A percentile compares a stretch with the other conserved stretches of the same genome.
Evolutionary conservation across 768 basidiomycete species (phyloP).

Genomic region (Termitomyces titanicus): DNA sequence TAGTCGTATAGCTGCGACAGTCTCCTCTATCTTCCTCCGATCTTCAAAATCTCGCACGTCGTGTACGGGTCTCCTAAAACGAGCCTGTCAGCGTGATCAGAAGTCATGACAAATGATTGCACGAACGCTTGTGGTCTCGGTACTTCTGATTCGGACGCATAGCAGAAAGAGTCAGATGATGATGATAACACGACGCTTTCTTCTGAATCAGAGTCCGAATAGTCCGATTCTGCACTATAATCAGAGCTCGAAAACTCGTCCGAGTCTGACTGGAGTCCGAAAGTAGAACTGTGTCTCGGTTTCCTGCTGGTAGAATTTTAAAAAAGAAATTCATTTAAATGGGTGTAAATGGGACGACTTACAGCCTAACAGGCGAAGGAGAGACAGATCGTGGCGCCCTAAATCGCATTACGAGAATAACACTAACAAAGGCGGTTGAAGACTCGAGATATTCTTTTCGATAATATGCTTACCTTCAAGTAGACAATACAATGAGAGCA

Average conservation of each 20-base stretch:
- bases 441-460: not conserved
- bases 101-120: not conserved
- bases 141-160: conserved; percentile 41
- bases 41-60: conserved; percentile 33
- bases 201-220: conserved; percentile 32
- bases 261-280: conserved; percentile 52
- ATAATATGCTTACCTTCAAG: not conserved
- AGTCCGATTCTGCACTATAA: conserved; percentile 26
- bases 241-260: conserved; percentile 30
- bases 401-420: conserved; percentile 44
- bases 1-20: conserved; percentile 47
- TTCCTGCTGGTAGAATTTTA: conserved; percentile 12
- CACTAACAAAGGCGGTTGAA: not conserved
- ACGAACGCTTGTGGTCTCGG: conserved; percentile 32
- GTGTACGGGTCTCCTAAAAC: conserved; percentile 22
- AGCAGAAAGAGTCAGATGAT: conserved; percentile 35
- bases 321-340: not conserved
- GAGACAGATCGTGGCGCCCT: conserved; percentile 31
- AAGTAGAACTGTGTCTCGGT: conserved; percentile 44
- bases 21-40: conserved; percentile 42
- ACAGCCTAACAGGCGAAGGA: conserved; percentile 13
- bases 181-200: conserved; percentile 19
- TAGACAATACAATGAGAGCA: no score
- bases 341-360: not conserved
- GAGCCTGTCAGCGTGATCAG: conserved; percentile 1